Base-by-base conservation (phyloP, 2,329 filamentous ascomycete species). In the Aspergillus versicolor region DNA sequence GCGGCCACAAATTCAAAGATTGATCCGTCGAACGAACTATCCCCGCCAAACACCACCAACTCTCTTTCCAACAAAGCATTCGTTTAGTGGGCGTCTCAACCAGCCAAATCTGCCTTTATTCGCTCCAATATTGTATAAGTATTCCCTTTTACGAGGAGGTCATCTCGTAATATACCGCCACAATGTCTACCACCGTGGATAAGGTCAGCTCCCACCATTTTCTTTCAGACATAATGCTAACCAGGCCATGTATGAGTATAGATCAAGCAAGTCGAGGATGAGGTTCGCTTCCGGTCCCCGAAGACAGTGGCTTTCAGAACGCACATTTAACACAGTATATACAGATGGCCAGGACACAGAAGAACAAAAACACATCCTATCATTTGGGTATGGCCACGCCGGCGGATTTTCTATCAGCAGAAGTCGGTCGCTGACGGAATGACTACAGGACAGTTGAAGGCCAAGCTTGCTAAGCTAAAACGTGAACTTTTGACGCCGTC, bases 381-480 rank as follows among this genome's bases (percentile, higher is more conserved):
- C 92, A 97, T 84, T 81, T 97, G 76, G 92, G 91, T 77, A 76
- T 52, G 53, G 56, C 40, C 13, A 49, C 17, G 34, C 24, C 9
- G 32, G 17, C n/a, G 7, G 19, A 17, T 17, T 44, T 22, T 41
- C 22, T 44, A 13, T 9, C 13, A 40, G 46, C 27, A 41, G n/a
- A 40, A 51, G 9, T 13, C n/a, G 44, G 55, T 63, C 52, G 65
- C 67, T 69, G 62, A 64, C 59, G 45, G 38, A 30, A 32, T 52
- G 45, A 54, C 13, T 62, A 61, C 63, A 84, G 83, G 84, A 70
- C 93, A 97, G 79, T 81, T 99, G 67, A 99, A 99, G 80, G 94
- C 94, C 64, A 99, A 99, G 79, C 86, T 99, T 71, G 93, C 94
- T 47, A 99, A 99, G 81, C 83, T 99, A 70, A 97, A 97, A 83